Conservation (phyloP, 345 rosid genomes). For the rapeseed (Brassica napus) region DNA sequence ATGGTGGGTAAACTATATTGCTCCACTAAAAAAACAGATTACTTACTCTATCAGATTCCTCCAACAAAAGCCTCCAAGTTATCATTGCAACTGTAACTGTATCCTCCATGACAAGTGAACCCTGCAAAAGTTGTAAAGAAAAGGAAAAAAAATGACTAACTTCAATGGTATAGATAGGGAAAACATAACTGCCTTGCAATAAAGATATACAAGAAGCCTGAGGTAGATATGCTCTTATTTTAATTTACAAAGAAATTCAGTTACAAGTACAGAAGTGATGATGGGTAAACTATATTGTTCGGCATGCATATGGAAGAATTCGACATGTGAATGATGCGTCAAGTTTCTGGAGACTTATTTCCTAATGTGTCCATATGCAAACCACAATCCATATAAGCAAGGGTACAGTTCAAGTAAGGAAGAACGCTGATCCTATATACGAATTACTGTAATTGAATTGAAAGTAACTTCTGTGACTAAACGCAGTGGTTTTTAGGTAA, state of each 20-base stretch:
- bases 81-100: constrained; percentile 81
- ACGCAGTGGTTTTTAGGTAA: constrained; percentile 24
- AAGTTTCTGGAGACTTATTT: constrained; percentile 3
- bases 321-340: constrained; percentile 11
- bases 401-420: not conserved
- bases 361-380: constrained; percentile 4
- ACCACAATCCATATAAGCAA: constrained; percentile 16
- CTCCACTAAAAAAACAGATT: constrained; percentile 8
- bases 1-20: constrained; percentile 18
- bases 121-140: constrained; percentile 49
- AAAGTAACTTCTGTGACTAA: constrained; percentile 6
- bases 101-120: constrained; percentile 66
- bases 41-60: constrained; percentile 82
- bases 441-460: constrained; percentile 4
- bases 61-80: constrained; percentile 81
- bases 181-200: constrained; percentile 14
- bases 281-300: constrained; percentile 10
- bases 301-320: constrained; percentile 3
- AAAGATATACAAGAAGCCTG: constrained; percentile 16
- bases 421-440: constrained; percentile 8
- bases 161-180: not conserved
- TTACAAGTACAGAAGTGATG: constrained; percentile 23
- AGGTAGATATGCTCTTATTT: constrained; percentile 3
- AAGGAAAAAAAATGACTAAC: constrained; percentile 9
- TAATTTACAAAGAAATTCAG: constrained; percentile 23